Evolutionary conservation across 1,284 basidiomycete genomes (phyloP).

Genomic region (Athelia sp.): DNA sequence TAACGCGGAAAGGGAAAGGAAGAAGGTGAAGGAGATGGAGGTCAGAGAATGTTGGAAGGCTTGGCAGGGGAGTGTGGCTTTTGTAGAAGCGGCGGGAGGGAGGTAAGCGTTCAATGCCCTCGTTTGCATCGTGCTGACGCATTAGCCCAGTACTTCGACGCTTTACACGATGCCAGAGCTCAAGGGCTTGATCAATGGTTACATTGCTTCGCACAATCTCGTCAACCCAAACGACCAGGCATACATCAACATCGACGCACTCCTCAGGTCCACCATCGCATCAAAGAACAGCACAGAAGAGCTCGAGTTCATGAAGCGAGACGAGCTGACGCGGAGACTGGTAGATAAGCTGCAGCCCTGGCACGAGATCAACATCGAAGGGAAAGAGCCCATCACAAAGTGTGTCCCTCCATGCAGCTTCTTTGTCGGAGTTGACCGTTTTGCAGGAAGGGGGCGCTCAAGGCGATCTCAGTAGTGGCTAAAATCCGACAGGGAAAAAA

Average conservation of each 20-base stretch:
- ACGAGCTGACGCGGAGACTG: slow-evolving; percentile 58
- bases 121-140: slow-evolving; percentile 1
- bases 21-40: slow-evolving; percentile 41
- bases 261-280: slow-evolving; percentile 44
- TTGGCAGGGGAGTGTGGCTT: slow-evolving; percentile 41
- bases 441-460: slow-evolving; percentile 69
- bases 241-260: slow-evolving; percentile 63
- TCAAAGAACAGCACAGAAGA: slow-evolving; percentile 36
- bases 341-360: slow-evolving; percentile 67
- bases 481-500: slow-evolving; percentile 77
- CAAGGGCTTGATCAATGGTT: slow-evolving; percentile 52
- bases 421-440: neutral
- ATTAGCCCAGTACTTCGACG: slow-evolving; percentile 37
- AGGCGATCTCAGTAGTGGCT: slow-evolving; percentile 61
- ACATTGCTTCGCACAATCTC: slow-evolving; percentile 58
- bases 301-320: slow-evolving; percentile 60
- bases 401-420: slow-evolving; percentile 17
- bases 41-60: slow-evolving; percentile 78
- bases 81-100: slow-evolving; percentile 61
- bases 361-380: slow-evolving; percentile 54
- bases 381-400: slow-evolving; percentile 51
- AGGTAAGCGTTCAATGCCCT: slow-evolving; percentile 34
- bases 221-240: slow-evolving; percentile 62
- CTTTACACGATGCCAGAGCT: slow-evolving; percentile 56
- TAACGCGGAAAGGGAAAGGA: slow-evolving; percentile 36